These are phyloP conservation scores for Ogataea paraovalis DNA, from an alignment of 805 yeast genomes.

Conservation along the genomic window DNA sequence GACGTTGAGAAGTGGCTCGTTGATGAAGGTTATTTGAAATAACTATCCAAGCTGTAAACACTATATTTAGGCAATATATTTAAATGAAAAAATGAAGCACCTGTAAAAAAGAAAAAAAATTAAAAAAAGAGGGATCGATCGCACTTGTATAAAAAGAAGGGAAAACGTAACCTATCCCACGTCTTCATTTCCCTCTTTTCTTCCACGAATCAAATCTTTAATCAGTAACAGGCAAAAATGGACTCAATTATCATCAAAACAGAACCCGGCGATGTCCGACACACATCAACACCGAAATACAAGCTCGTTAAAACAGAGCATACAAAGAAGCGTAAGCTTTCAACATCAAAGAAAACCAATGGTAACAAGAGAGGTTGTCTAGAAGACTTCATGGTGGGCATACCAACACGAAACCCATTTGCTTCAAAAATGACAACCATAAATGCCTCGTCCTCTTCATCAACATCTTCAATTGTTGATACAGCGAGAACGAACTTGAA, in stretches of 20 bases:
- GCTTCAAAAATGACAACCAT: not conserved
- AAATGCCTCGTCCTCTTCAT: conserved; percentile 1
- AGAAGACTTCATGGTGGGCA: not conserved
- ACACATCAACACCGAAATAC: not conserved
- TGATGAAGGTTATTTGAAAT: conserved; percentile 20
- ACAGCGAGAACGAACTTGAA: no score
- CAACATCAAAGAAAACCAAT: not conserved
- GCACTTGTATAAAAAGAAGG: not conserved
- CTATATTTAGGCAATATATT: not conserved
- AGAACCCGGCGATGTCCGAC: conserved; percentile 1
- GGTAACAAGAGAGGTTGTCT: not conserved
- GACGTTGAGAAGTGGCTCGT: conserved; percentile 45
- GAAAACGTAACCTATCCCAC: not conserved
- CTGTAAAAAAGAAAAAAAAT: not conserved
- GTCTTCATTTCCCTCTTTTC: not conserved
- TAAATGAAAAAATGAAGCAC: no score
- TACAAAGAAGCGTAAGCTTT: not conserved
- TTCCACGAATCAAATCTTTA: not conserved
- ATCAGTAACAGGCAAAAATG: not conserved
- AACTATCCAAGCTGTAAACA: not conserved
- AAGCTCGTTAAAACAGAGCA: not conserved
- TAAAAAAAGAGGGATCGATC: not conserved
- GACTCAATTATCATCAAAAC: conserved; percentile 2
- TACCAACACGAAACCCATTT: not conserved
- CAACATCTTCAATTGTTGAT: not conserved